Evolutionary conservation across 768 basidiomycete genomes (phyloP), one percentile per base, ranked within the genome.

Genomic region (Punctularia strigosozonata): DNA sequence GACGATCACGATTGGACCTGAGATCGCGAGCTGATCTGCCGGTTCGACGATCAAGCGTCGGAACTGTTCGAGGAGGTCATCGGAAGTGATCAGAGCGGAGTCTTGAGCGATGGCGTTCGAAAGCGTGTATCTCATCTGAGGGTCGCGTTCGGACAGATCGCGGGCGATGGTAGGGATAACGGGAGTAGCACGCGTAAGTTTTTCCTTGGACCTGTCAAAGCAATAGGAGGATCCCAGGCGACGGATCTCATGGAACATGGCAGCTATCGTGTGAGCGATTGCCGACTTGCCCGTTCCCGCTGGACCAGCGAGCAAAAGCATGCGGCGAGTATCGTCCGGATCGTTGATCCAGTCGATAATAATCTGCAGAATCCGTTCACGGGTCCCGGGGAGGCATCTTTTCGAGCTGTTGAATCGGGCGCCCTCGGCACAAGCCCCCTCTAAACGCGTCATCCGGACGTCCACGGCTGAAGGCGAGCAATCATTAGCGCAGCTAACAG

Each of bases 221-320:
- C 25, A 44, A 37, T 44, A 47, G 2, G 38, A 39, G 14, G 46
- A 49, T 1, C 43, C 48, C 2, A 49, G 40, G 12, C 43, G 34
- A 10, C 32, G 21, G 12, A 24, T 21, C 8, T 22, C 25, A 4
- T 18, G 12, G 25, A 39, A 34, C 7, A 26, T 21, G 14, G 19
- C 13, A 2, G 43, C 41, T 15, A 50, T 34, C 19, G 44, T 36
- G 18, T 39, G 36, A 15, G 46, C 46, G 30, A 47, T 41, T 1
- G 46, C 28, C 4, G 48, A 50, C 36, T 50, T 47, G 22, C 46
- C 48, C 1, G 41, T 33, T 10, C 46, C 46, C 1, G 48, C 41
- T 3, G 25, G 30, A 8, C 48, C 46, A 17, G 17, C 19, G 14
- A 50, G 34, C 12, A 47, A 13, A 25, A 47, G 25, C 4, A 47